phyloP scores from a whole-genome alignment of 352 stramenopile species.

The Achlya hypogyna region DNA sequence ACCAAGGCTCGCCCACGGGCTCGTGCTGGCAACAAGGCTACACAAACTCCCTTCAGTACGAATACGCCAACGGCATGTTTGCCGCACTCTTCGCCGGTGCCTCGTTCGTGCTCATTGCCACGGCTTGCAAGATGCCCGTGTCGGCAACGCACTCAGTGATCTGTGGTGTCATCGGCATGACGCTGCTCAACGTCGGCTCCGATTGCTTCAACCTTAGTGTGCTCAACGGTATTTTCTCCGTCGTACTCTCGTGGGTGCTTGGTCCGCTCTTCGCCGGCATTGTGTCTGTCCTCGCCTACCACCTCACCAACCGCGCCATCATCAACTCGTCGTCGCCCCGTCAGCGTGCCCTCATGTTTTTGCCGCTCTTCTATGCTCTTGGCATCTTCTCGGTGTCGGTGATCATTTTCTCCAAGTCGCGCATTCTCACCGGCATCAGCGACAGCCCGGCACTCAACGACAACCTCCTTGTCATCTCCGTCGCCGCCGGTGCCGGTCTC shows the following conservation, averaged over 20 bases:
- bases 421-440: neutral
- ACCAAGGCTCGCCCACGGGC: conserved; percentile 25
- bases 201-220: conserved; percentile 36
- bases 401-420: conserved; percentile 39
- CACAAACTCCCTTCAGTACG: conserved; percentile 39
- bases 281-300: conserved; percentile 49
- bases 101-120: conserved; percentile 47
- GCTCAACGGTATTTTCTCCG: conserved; percentile 33
- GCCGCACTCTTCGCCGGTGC: conserved; percentile 36
- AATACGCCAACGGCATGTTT: conserved; percentile 68
- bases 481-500: neutral
- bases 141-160: conserved; percentile 72
- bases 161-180: conserved; percentile 56
- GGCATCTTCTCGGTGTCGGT: conserved; percentile 39
- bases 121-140: conserved; percentile 47
- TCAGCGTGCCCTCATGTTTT: conserved; percentile 27
- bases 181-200: conserved; percentile 31
- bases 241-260: conserved; percentile 62
- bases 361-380: conserved; percentile 42
- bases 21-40: conserved; percentile 30
- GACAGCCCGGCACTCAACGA: neutral
- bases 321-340: conserved; percentile 30
- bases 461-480: conserved; percentile 6
- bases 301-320: conserved; percentile 32
- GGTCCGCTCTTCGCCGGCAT: conserved; percentile 48